Evolutionary conservation across 1,284 basidiomycete species (phyloP).

Genomic region (Ustilago tritici): DNA sequence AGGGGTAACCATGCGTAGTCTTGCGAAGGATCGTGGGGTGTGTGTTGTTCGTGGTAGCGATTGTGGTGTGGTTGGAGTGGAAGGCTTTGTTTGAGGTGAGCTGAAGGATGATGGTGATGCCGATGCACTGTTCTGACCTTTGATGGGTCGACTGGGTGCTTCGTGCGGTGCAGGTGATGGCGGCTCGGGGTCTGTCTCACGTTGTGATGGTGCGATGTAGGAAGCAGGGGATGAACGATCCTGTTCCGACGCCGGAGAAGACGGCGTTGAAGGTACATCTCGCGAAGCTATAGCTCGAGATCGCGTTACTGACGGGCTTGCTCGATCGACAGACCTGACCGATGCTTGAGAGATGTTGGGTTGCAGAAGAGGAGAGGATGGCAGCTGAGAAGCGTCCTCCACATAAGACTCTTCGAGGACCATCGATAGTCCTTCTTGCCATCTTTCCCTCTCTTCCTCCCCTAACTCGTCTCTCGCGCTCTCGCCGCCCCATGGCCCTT

Average conservation of each 20-base stretch:
- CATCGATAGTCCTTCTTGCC: slow-evolving; percentile 40
- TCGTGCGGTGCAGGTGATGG: not conserved
- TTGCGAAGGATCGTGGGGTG: slow-evolving; percentile 24
- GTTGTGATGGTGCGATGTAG: not conserved
- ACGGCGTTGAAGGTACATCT: not conserved
- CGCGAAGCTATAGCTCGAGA: too few relatives aligned
- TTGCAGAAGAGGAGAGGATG: slow-evolving; percentile 1
- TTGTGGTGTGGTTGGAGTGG: slow-evolving; percentile 5
- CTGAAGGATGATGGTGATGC: not conserved
- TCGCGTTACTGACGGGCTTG: not conserved
- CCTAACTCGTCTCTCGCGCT: not conserved
- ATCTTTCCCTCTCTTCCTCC: not conserved
- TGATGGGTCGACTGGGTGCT: not conserved
- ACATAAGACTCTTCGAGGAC: slow-evolving; percentile 37
- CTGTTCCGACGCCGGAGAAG: not conserved
- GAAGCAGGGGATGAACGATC: not conserved
- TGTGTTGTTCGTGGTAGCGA: slow-evolving; percentile 9
- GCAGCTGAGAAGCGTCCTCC: slow-evolving; percentile 19
- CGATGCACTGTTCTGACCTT: not conserved
- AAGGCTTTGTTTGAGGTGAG: not conserved
- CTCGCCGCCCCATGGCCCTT: not conserved
- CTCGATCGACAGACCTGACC: not conserved
- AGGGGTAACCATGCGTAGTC: slow-evolving; percentile 31
- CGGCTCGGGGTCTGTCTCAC: not conserved
- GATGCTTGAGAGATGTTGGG: not conserved